These are phyloP conservation scores for Fusarium circinatum DNA, from an alignment of 2,329 filamentous ascomycete genomes.

Conservation along the genomic window DNA sequence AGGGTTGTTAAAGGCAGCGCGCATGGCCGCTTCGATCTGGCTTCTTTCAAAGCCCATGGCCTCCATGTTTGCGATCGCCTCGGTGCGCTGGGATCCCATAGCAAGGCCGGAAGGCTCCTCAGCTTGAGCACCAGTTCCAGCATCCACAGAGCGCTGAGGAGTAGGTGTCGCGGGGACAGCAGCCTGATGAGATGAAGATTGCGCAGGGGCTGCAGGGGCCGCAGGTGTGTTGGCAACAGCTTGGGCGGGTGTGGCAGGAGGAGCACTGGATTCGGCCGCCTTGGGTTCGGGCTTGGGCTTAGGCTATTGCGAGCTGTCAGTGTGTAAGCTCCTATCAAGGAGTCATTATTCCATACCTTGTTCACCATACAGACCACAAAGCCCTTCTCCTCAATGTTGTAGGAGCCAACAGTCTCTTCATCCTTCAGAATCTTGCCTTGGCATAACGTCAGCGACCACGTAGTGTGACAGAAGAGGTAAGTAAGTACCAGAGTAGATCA, in stretches of 20 bases:
- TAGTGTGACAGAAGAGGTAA: not conserved
- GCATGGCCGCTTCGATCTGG: constrained; percentile 93
- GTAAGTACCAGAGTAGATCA: constrained; percentile 91
- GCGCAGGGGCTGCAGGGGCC: constrained; percentile 56
- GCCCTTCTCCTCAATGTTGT: constrained; percentile 99
- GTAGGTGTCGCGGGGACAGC: constrained; percentile 64
- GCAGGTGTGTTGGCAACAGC: constrained; percentile 70
- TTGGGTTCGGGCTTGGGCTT: constrained; percentile 74
- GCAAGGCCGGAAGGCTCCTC: constrained; percentile 79
- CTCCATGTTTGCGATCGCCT: constrained; percentile 92
- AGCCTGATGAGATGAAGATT: constrained; percentile 58
- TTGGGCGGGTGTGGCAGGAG: constrained; percentile 66
- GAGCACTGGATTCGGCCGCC: constrained; percentile 68
- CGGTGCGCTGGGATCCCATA: constrained; percentile 83
- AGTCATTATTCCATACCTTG: constrained; percentile 71
- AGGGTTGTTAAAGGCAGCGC: constrained; percentile 95
- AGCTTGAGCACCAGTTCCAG: constrained; percentile 56
- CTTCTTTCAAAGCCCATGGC: constrained; percentile 93
- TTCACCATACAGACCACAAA: constrained; percentile 99
- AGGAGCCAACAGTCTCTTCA: constrained; percentile 94
- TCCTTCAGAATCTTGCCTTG: constrained; percentile 98
- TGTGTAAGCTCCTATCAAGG: constrained; percentile 7
- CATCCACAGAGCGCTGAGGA: constrained; percentile 57
- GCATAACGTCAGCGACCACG: constrained; percentile 37
- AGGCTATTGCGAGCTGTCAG: constrained; percentile 46